Evolutionary conservation across 768 basidiomycete species (phyloP).

Genomic region (Suillus brevipes): DNA sequence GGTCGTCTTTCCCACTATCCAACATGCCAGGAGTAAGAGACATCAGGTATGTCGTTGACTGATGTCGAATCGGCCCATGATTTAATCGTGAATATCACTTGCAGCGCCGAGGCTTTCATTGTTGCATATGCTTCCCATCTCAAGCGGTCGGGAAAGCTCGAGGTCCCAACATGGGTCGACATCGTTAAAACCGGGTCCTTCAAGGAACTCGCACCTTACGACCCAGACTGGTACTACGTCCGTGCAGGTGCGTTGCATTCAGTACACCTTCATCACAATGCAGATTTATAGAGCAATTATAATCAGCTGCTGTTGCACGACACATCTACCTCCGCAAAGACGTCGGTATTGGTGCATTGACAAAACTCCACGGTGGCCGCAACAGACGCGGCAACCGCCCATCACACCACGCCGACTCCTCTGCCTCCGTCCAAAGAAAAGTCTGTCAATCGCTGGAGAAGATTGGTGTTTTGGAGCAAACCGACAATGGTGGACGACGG

Average conservation of each 20-base stretch:
- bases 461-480: slow-evolving; percentile 95
- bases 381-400: slow-evolving; percentile 97
- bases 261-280: neutral
- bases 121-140: slow-evolving; percentile 92
- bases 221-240: slow-evolving; percentile 99
- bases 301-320: slow-evolving; percentile 87
- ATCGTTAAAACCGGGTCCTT: slow-evolving; percentile 96
- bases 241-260: slow-evolving; percentile 73
- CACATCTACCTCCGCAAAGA: slow-evolving; percentile 99
- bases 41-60: slow-evolving; percentile 54
- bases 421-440: slow-evolving; percentile 89
- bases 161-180: slow-evolving; percentile 98
- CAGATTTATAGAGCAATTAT: neutral
- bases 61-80: slow-evolving; percentile 16
- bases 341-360: slow-evolving; percentile 89
- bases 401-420: slow-evolving; percentile 87
- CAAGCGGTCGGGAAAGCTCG: slow-evolving; percentile 98
- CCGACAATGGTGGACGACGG: slow-evolving; percentile 91
- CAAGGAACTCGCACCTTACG: slow-evolving; percentile 99
- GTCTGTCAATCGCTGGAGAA: slow-evolving; percentile 97
- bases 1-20: slow-evolving; percentile 32
- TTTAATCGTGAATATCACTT: slow-evolving; percentile 18
- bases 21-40: slow-evolving; percentile 85
- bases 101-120: slow-evolving; percentile 92
- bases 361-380: slow-evolving; percentile 95